phyloP scores from a whole-genome alignment of 2,329 filamentous ascomycete genomes.

The Epichloe uncinata region DNA sequence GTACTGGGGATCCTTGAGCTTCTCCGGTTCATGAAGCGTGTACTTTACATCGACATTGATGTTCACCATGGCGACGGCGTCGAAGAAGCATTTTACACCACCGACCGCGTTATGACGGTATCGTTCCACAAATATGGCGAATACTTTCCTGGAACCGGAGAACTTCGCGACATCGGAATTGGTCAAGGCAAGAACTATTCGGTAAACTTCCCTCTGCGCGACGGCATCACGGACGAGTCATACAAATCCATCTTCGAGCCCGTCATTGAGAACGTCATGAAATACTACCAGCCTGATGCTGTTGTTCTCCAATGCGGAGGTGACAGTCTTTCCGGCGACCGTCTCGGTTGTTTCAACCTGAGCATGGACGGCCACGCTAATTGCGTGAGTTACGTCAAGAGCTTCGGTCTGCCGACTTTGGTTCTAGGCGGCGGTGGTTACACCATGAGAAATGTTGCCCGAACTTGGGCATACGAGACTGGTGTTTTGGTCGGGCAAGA shows the following conservation, averaged over 20 bases:
- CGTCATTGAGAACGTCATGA: slow-evolving; percentile 77
- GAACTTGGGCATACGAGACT: slow-evolving; percentile 95
- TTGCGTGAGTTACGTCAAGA: slow-evolving; percentile 86
- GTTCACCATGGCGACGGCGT: slow-evolving; percentile 91
- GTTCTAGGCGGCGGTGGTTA: slow-evolving; percentile 93
- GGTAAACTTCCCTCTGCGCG: slow-evolving; percentile 81
- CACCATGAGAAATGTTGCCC: slow-evolving; percentile 91
- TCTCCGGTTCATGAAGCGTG: slow-evolving; percentile 77
- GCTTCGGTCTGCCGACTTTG: slow-evolving; percentile 71
- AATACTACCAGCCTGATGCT: slow-evolving; percentile 77
- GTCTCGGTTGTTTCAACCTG: slow-evolving; percentile 91
- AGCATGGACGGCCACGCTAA: slow-evolving; percentile 94
- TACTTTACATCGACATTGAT: slow-evolving; percentile 96
- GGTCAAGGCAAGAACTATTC: slow-evolving; percentile 82
- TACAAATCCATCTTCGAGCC: slow-evolving; percentile 87
- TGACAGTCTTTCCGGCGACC: slow-evolving; percentile 86
- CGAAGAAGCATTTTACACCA: slow-evolving; percentile 86
- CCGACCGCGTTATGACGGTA: slow-evolving; percentile 82
- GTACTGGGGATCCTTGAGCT: slow-evolving; percentile 91
- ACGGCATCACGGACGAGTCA: slow-evolving; percentile 79
- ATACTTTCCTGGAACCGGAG: slow-evolving; percentile 88
- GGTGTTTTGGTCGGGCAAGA: slow-evolving; percentile 74
- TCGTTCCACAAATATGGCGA: slow-evolving; percentile 96
- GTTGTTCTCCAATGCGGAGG: slow-evolving; percentile 95
- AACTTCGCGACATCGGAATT: slow-evolving; percentile 73